Evolutionary conservation across 306 rosid genomes (phyloP).

Genomic region (Ormosia semicastrata): DNA sequence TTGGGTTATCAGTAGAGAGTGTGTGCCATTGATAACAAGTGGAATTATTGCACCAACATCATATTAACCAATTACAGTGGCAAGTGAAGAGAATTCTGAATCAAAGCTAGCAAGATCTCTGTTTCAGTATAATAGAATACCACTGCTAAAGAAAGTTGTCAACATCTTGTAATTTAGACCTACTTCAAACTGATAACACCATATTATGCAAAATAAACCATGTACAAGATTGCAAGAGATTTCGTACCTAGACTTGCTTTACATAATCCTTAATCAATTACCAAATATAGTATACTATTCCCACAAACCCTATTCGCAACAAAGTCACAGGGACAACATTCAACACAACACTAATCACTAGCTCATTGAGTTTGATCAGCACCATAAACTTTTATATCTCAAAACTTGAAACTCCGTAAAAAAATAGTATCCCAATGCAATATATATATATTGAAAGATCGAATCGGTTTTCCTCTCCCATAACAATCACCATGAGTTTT

Average conservation of each 20-base stretch:
- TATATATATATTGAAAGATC: not conserved
- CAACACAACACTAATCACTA: not conserved
- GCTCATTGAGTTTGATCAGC: not conserved
- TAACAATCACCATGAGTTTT: not conserved
- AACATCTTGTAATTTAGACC: not conserved
- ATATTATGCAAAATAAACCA: conserved; percentile 8
- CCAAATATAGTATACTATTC: not conserved
- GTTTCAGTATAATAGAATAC: not conserved
- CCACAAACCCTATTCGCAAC: not conserved
- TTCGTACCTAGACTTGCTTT: not conserved
- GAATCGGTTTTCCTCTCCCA: not conserved
- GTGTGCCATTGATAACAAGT: not conserved
- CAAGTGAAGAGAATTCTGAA: conserved; percentile 6
- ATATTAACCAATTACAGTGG: not conserved
- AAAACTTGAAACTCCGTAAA: not conserved
- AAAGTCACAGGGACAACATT: not conserved
- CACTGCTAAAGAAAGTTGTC: not conserved
- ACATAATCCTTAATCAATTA: not conserved
- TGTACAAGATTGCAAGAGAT: not conserved
- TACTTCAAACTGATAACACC: conserved; percentile 1
- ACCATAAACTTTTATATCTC: not conserved
- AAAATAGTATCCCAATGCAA: not conserved
- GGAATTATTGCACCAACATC: not conserved
- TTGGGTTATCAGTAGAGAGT: too few relatives aligned
- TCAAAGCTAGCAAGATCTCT: conserved; percentile 7